Evolutionary conservation across 495 filamentous ascomycete species (phyloP), one percentile per base, ranked within the genome.

Genomic region (Penicillium samsonianum): DNA sequence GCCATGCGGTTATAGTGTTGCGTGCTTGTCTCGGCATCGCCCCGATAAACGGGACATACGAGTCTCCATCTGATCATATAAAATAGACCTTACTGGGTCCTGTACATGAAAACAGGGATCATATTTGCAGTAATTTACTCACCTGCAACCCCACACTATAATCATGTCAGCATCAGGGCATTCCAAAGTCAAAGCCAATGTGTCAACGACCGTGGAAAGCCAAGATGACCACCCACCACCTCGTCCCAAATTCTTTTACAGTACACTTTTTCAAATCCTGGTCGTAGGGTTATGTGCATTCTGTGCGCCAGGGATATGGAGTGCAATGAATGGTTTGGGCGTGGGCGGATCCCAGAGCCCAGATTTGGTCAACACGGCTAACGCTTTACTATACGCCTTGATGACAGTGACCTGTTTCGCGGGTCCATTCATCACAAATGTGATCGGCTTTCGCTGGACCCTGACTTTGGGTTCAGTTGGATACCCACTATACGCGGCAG

Each of bases 251-350:
- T 65, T 66, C 52, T 61, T 62, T 54, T 78, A 77, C 46, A 78
- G 73, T 43, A 80, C 80, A 10, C 69, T 83, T 1, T 84, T 80
- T 69, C 80, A 83, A 55, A 77, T 80, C 55, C 72, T 82, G 31
- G 55, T 84, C 4, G 76, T 84, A 38, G 79, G 82, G 4, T 62
- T 77, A 11, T 80, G 80, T 50, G 76, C 76, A 14, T 84, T 84
- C 66, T 78, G 77, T 5, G 78, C 79, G n/a, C 80, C 80, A 0
- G 82, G 82, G 9, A 79, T 84, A 48, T 86, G 82, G 82, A 80
- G 77, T 46, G 82, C 83, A 8, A 69, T 84, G 68, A 83, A 81
- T 55, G 69, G 69, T 25, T 77, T 81, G 1, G 82, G 83, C 0
- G 83, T 80, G 0, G 83, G 82, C 35, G 82, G 82, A 19, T 72